Percentiles rank a stretch among this genome's conserved stretches.
Conservation (phyloP, 179 eudicot species). For the Corrigiola litoralis region DNA sequence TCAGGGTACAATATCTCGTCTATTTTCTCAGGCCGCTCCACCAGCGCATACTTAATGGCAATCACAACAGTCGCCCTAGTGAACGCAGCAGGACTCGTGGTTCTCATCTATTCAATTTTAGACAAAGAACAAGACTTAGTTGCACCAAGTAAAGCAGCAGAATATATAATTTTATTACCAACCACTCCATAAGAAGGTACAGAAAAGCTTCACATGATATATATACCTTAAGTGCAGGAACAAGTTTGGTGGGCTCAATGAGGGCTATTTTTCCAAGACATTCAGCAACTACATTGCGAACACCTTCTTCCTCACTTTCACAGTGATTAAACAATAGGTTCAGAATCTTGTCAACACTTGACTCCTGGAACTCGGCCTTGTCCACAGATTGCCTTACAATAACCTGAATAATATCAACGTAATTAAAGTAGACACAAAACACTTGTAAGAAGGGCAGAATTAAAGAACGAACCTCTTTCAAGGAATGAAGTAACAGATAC, state of each 20-base stretch:
- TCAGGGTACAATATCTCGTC: constrained; percentile 83
- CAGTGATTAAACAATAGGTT: constrained; percentile 84
- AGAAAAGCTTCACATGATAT: background rate
- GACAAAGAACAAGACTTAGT: constrained; percentile 1
- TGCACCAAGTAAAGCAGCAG: background rate
- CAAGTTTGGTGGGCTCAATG: constrained; percentile 83
- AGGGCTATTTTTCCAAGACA: constrained; percentile 96
- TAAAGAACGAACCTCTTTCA: constrained; percentile 69
- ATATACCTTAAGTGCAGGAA: constrained; percentile 88
- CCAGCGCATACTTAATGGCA: constrained; percentile 89
- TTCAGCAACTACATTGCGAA: constrained; percentile 96
- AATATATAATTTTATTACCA: background rate
- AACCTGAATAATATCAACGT: constrained; percentile 42
- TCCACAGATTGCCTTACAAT: constrained; percentile 96
- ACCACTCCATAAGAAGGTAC: background rate
- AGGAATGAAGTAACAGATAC: constrained; percentile 83
- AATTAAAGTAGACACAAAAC: background rate
- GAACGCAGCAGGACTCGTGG: constrained; percentile 72
- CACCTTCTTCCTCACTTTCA: constrained; percentile 99
- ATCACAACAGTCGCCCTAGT: constrained; percentile 90
- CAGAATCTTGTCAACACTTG: constrained; percentile 93
- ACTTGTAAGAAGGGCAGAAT: background rate
- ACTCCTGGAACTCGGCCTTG: constrained; percentile 87
- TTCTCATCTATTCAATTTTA: constrained; percentile 48
- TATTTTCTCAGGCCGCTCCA: constrained; percentile 92